A percentile compares a stretch with the other conserved stretches of the same genome.
Evolutionary conservation across 2,329 filamentous ascomycete genomes (phyloP).

Genomic region (Exophiala alcalophila): DNA sequence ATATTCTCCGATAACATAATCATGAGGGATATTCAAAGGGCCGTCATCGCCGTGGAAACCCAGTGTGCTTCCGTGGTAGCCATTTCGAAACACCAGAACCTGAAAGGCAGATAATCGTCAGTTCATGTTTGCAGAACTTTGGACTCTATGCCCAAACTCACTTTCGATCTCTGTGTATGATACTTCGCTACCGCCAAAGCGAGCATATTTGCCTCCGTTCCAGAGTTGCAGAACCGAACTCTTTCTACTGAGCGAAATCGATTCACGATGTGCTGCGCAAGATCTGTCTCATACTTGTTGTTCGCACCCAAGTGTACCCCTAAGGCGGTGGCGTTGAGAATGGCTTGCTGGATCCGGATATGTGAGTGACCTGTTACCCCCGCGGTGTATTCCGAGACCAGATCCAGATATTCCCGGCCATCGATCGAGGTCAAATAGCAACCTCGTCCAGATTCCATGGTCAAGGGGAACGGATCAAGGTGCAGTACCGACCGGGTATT

Average conservation of each 20-base stretch:
- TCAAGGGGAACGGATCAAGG: constrained; percentile 35
- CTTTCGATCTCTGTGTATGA: constrained; percentile 31
- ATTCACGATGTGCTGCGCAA: constrained; percentile 50
- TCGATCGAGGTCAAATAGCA: constrained; percentile 34
- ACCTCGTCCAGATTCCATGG: constrained; percentile 31
- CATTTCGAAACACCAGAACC: constrained; percentile 69
- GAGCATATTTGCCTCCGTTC: constrained; percentile 63
- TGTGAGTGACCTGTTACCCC: constrained; percentile 65
- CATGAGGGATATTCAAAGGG: constrained; percentile 50
- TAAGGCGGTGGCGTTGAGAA: constrained; percentile 44
- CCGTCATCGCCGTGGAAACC: too few relatives aligned
- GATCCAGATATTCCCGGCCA: constrained; percentile 51
- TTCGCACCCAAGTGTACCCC: constrained; percentile 57
- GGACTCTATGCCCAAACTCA: not conserved
- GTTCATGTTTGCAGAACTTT: too few relatives aligned
- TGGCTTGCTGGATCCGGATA: constrained; percentile 50
- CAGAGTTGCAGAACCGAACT: constrained; percentile 62
- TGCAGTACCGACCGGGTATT: constrained; percentile 34
- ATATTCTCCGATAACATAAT: constrained; percentile 61
- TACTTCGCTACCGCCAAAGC: constrained; percentile 56
- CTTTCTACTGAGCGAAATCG: constrained; percentile 51
- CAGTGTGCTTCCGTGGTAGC: constrained; percentile 72
- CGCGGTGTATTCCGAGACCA: constrained; percentile 62
- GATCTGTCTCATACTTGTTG: constrained; percentile 49
- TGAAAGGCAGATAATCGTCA: constrained; percentile 44